Percentiles rank a stretch among this genome's conserved stretches.
Evolutionary conservation across 306 rosid genomes (phyloP).

Genomic region (Cyclanthera cordifolia): DNA sequence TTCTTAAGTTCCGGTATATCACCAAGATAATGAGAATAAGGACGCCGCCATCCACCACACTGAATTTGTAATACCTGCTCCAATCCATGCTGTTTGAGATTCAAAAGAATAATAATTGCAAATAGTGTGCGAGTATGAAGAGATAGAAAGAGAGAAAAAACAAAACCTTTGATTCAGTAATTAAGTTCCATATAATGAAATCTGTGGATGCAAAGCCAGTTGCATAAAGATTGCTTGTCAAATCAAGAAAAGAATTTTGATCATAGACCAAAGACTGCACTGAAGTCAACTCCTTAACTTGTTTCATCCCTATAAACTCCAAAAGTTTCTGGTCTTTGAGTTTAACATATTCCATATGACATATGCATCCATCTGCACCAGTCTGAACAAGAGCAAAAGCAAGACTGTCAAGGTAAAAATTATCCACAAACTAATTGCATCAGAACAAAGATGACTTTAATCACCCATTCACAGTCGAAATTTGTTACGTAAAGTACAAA

Average conservation of each 20-base stretch:
- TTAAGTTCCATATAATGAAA: slow-evolving; percentile 70
- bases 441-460: not conserved
- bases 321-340: slow-evolving; percentile 33
- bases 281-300: slow-evolving; percentile 78
- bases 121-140: not conserved
- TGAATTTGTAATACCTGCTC: slow-evolving; percentile 67
- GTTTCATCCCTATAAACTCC: slow-evolving; percentile 90
- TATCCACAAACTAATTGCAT: slow-evolving; percentile 5
- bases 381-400: slow-evolving; percentile 43
- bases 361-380: slow-evolving; percentile 93
- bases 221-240: slow-evolving; percentile 44
- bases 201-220: slow-evolving; percentile 89
- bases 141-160: slow-evolving; percentile 13
- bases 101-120: slow-evolving; percentile 5
- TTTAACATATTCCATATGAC: slow-evolving; percentile 60
- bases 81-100: slow-evolving; percentile 15
- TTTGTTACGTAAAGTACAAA: not conserved
- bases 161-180: slow-evolving; percentile 66
- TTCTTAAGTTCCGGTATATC: slow-evolving; percentile 66
- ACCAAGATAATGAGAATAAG: slow-evolving; percentile 79
- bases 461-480: not conserved
- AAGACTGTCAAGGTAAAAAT: not conserved
- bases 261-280: slow-evolving; percentile 42
- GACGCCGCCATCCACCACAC: slow-evolving; percentile 99
- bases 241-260: slow-evolving; percentile 24